Evolutionary conservation across 805 yeast genomes (phyloP).

Genomic region (Ogataea degrootiae): DNA sequence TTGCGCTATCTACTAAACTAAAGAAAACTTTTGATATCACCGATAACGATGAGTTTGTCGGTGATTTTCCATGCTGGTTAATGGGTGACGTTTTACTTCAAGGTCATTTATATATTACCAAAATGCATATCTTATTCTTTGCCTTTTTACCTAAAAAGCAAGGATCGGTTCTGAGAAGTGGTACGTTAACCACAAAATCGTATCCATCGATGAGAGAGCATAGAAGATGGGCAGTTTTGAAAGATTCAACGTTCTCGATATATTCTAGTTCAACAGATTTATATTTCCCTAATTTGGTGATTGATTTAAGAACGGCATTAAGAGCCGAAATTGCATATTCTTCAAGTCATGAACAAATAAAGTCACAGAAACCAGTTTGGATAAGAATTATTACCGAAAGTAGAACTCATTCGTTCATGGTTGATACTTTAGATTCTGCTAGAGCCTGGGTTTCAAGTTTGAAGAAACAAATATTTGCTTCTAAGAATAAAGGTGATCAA

Average conservation of each 20-base stretch:
- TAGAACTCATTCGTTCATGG: constrained; percentile 58
- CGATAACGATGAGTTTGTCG: constrained; percentile 50
- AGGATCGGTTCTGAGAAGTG: constrained; percentile 41
- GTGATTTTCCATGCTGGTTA: constrained; percentile 75
- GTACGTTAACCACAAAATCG: constrained; percentile 43
- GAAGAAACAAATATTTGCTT: constrained; percentile 72
- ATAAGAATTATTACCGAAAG: constrained; percentile 56
- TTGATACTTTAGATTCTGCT: constrained; percentile 72
- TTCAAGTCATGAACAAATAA: constrained; percentile 9
- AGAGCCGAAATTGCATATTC: constrained; percentile 46
- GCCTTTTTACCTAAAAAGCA: constrained; percentile 66
- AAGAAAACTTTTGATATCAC: constrained; percentile 38
- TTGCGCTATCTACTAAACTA: constrained; percentile 33
- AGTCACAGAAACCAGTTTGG: constrained; percentile 34
- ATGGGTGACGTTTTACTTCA: constrained; percentile 77
- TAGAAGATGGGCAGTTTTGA: constrained; percentile 77
- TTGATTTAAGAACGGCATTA: constrained; percentile 63
- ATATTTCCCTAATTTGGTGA: constrained; percentile 76
- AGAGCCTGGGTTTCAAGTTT: constrained; percentile 73
- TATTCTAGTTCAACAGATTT: constrained; percentile 70
- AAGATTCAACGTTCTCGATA: constrained; percentile 62
- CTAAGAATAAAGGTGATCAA: constrained; percentile 63
- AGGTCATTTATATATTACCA: constrained; percentile 78
- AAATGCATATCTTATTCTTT: constrained; percentile 60
- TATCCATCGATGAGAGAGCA: constrained; percentile 34